Evolutionary conservation across 2,329 filamentous ascomycete genomes (phyloP), one percentile per base, ranked within the genome.

Genomic region (Pleurostoma richardsiae): DNA sequence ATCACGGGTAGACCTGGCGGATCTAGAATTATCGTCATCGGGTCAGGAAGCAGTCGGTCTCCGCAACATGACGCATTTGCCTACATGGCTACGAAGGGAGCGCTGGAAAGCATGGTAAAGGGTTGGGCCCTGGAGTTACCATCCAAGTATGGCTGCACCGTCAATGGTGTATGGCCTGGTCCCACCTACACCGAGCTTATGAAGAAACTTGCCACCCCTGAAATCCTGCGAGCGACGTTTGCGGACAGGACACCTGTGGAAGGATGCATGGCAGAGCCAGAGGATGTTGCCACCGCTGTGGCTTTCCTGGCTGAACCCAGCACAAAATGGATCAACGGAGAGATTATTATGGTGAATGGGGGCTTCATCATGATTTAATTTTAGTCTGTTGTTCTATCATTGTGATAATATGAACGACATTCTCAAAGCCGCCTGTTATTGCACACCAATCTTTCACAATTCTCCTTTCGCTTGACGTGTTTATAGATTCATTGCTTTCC

Each of bases 21-120:
- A 7, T n/a, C 31, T 36, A 36, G n/a, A n/a, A 36, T 36, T n/a
- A 36, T 36, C 31, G 7, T 7, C 31, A 36, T 36, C n/a, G 7
- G 7, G 7, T 36, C 31, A 7, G 31, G 31, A 7, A 36, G 7
- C 7, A 8, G 31, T n/a, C 31, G 31, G 31, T 7, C 31, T n/a
- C 31, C 31, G 7, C 31, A 36, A 36, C 31, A 7, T n/a, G n/a
- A 36, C n/a, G 31, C n/a, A n/a, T n/a, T 36, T 7, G 31, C 31
- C 48, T 76, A 76, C 52, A 69, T 70, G 4, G 71, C 71, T 0
- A 73, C 68, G 5, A 76, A 76, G 54, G 70, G 68, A 11, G 73
- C 74, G 68, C 61, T 73, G 1, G 72, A 75, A 49, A 64, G 62
- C 3, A 72, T 74, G 46, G 75, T 72, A 1, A 58, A 62, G 29